These are phyloP conservation scores for Phyllosticta citriasiana DNA, from an alignment of 2,329 filamentous ascomycete genomes.

Conservation along the genomic window DNA sequence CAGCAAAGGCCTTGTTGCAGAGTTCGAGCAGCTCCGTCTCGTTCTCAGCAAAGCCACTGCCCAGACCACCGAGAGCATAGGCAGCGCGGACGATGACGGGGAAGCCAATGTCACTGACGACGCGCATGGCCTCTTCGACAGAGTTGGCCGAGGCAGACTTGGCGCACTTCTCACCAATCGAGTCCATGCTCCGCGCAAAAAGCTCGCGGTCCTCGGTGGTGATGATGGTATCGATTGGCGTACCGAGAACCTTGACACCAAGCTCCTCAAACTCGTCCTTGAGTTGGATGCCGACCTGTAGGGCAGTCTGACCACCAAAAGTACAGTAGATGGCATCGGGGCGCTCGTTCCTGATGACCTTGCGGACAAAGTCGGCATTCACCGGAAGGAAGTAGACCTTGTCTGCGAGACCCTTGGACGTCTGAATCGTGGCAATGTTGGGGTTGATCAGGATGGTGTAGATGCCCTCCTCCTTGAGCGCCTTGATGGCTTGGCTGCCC, in stretches of 20 bases:
- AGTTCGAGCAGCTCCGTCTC: conserved; percentile 73
- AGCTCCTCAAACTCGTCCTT: conserved; percentile 93
- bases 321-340: conserved; percentile 97
- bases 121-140: conserved; percentile 78
- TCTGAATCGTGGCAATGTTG: conserved; percentile 98
- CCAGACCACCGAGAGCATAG: conserved; percentile 88
- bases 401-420: conserved; percentile 92
- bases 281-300: conserved; percentile 93
- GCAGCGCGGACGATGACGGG: conserved; percentile 95
- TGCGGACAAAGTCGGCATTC: conserved; percentile 92
- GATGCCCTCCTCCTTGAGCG: conserved; percentile 92
- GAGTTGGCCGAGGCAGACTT: conserved; percentile 90
- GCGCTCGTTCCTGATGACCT: conserved; percentile 89
- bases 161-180: conserved; percentile 93
- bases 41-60: conserved; percentile 90
- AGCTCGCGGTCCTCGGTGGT: conserved; percentile 97
- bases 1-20: conserved; percentile 90
- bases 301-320: conserved; percentile 92
- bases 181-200: conserved; percentile 96
- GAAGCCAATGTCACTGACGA: conserved; percentile 84
- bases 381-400: conserved; percentile 99
- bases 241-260: conserved; percentile 89
- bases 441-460: conserved; percentile 98
- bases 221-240: conserved; percentile 95
- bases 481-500: conserved; percentile 96